Evolutionary conservation across 331 rosid genomes (phyloP), one percentile per base, ranked within the genome.

Genomic region (Ulmus americana): DNA sequence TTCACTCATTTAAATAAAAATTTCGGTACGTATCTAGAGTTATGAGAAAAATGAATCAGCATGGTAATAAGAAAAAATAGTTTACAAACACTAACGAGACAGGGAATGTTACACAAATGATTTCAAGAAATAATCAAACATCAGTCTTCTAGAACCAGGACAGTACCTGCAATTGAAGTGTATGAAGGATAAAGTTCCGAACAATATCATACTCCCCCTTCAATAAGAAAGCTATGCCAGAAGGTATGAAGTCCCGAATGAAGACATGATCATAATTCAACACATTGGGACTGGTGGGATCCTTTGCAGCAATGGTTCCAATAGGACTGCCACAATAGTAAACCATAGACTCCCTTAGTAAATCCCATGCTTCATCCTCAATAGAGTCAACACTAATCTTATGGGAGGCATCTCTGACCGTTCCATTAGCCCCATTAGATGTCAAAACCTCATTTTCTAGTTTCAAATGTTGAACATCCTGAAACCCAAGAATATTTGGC

Each of bases 261-360:
- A 89, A 89, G 76, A 89, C 95, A 65, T 89, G 96, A 69, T 89
- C 96, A 68, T 89, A 89, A 77, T 89, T 89, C 78, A 86, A 82
- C 54, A 68, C 76, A 75, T 62, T 84, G 68, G 95, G 74, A 69
- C 68, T 84, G 13, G 84, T 86, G 44, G 91, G 87, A 73, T 89
- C 96, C 59, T 70, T 80, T 45, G 96, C 95, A 13, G 95, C 96
- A 68, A 89, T 86, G 14, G 96, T 89, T 75, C 96, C 96, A 61
- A 89, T 68, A 16, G 96, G 95, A 81, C 80, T 86, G 58, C 87
- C 76, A 64, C 95, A 89, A 64, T 89, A 89, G 80, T 75, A 58
- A 66, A 84, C 95, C 39, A 86, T 62, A 49, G 96, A 89, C 59
- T 82, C 91, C 55, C 89, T 77, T 42, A 89, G 84, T 59, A 86